phyloP scores from a whole-genome alignment of 2,329 filamentous ascomycete species.

The Xylariaceae sp. region DNA sequence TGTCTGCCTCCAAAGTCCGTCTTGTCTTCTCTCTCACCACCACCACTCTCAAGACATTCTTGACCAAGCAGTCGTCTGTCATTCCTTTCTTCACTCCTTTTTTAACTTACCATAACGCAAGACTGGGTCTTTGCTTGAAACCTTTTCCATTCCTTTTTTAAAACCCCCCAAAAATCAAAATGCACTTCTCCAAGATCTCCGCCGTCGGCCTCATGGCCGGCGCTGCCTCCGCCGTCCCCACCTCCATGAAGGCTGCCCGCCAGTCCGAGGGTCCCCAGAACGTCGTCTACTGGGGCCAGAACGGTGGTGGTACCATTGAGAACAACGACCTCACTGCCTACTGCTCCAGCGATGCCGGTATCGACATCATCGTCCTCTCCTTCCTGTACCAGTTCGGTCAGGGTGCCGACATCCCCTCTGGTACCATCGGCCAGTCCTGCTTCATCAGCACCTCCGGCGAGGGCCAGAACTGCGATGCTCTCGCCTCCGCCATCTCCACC shows the following conservation, averaged over 20 bases:
- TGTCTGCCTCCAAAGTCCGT: neutral
- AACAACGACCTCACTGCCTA: slow-evolving; percentile 37
- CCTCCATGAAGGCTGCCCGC: slow-evolving; percentile 5
- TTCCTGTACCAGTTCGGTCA: slow-evolving; percentile 39
- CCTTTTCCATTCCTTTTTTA: neutral
- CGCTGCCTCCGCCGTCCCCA: slow-evolving; percentile 11
- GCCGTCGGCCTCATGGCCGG: slow-evolving; percentile 17
- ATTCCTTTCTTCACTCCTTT: neutral
- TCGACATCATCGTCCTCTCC: slow-evolving; percentile 41
- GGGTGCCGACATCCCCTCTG: slow-evolving; percentile 34
- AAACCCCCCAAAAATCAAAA: slow-evolving; percentile 1
- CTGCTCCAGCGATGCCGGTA: slow-evolving; percentile 35
- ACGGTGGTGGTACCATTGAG: slow-evolving; percentile 25
- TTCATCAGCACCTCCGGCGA: slow-evolving; percentile 33
- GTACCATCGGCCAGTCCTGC: slow-evolving; percentile 38
- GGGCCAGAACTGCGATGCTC: slow-evolving; percentile 35
- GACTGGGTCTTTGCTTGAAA: neutral
- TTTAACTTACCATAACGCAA: neutral
- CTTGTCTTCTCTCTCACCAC: slow-evolving; percentile 9
- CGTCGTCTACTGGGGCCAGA: slow-evolving; percentile 19
- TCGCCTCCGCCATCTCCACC: slow-evolving; percentile 38
- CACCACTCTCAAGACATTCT: neutral
- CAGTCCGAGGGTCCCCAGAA: slow-evolving; percentile 3
- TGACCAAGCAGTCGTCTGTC: neutral
- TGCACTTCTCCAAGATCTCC: slow-evolving; percentile 17